Evolutionary conservation across 1,139 yeast species (phyloP), one percentile per base, ranked within the genome.

Genomic region (Taphrina wiesneri): DNA sequence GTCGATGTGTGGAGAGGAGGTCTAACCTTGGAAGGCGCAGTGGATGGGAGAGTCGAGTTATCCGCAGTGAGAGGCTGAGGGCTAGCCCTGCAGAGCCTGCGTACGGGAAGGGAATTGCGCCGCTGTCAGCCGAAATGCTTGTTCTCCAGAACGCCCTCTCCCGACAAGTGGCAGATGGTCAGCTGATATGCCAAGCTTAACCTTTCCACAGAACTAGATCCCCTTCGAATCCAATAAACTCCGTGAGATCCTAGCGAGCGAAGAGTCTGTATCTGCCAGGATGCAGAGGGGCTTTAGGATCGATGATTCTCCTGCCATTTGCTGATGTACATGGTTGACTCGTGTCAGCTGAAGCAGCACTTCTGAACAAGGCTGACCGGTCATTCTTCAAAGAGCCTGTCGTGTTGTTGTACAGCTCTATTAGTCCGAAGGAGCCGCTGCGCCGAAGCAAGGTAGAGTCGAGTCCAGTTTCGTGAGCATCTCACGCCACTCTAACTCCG

Each of bases 401-500:
- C 34, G 11, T 30, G 34, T 30, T n/a, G n/a, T 30, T 30, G 34
- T 30, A 30, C 34, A 11, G 34, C 34, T 30, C 34, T 7, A 17
- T 45, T n/a, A 45, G 28, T 28, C 49, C 21, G 28, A 45, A 21
- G 49, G 26, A n/a, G 13, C 28, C n/a, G 28, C 25, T 11, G n/a
- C 32, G 36, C 57, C 64, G 19, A 60, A 60, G 28, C 64, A 49
- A 71, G 86, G 91, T 63, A 88, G 76, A 13, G 96, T 96, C 74
- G 95, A 86, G 56, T 85, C 84, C 41, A 93, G 79, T 75, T 95
- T 95, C 28, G 88, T 79, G 66, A 82, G 77, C 96, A 95, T 88
- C 75, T 95, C 99, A 43, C 90, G 92, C 90, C 96, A 90, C 76
- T 95, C 99, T 1, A 86, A 93, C 23, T 83, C 83, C 7, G 81